Base-by-base conservation (phyloP, 2,329 filamentous ascomycete genomes). In the Karstenula rhodostoma region DNA sequence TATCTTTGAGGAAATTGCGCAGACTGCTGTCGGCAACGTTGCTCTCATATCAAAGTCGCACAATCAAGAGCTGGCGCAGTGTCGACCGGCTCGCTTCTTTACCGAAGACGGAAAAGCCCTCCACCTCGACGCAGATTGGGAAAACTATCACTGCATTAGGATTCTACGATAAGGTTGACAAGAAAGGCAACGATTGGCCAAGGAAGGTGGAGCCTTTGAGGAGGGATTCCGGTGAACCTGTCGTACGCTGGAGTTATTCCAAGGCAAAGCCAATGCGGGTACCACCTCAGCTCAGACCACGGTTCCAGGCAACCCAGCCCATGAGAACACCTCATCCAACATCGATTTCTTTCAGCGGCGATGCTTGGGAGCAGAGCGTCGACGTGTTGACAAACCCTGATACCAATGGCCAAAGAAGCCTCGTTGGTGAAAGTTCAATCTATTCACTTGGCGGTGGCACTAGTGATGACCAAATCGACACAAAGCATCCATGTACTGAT, bases 311-410 rank as follows among this genome's bases (percentile, higher is more conserved):
- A 27, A 44, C 62, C n/a, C 55, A 55, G 22, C 42, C 29, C 19
- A 33, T 65, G 56, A 52, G 57, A 19, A 52, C 58, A 9, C 48
- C 58, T n/a, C 56, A 59, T 27, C 19, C 60, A 43, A 47, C 37
- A 2, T 15, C 25, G 25, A 27, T 29, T 15, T 56, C 40, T 32
- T 62, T 60, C 49, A 59, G 55, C 8, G 32, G 17, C n/a, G 13
- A 17, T 33, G 23, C 15, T 4, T 47, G 29, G 52, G 22, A 42
- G 27, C 22, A 32, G n/a, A 51, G 29, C 46, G 37, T 50, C 23
- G 40, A 27, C 13, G n/a, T 19, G n/a, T 3, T 10, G 37, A 33
- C 37, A 12, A 35, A 43, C 25, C 5, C 37, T 46, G 49, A 44
- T 47, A n/a, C 19, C 17, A 19, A 37, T 19, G 42, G 52, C 6